phyloP scores from a whole-genome alignment of 371 early-diverging fungal genomes.

The Capniomyces stellatus region DNA sequence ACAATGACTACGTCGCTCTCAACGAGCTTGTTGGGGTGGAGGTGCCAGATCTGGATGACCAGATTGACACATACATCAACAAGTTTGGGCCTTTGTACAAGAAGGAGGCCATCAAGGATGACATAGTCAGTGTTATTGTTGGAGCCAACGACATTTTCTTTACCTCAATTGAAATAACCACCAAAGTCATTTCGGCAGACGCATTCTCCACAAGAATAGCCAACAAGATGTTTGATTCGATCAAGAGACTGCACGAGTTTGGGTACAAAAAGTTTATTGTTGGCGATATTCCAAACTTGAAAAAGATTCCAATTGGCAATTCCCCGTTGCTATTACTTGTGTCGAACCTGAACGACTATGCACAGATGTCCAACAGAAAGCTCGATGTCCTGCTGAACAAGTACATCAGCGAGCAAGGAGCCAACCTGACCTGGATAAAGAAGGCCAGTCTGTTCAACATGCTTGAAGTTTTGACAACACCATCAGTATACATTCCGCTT shows the following conservation, averaged over 20 bases:
- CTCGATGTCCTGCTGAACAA: neutral
- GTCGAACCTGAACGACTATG: neutral
- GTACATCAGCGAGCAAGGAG: neutral
- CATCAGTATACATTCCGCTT: too few species aligned
- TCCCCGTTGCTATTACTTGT: too few species aligned
- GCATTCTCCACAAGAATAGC: slow-evolving; percentile 2
- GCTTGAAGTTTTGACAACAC: too few species aligned
- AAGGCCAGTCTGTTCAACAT: neutral
- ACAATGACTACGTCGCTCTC: too few species aligned
- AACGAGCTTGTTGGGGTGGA: too few species aligned
- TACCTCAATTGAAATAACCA: neutral
- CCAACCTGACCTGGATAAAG: neutral
- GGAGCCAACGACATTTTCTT: slow-evolving; percentile 9
- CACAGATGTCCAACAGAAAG: neutral
- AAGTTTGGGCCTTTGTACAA: neutral
- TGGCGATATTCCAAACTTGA: slow-evolving; percentile 5
- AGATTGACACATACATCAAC: slow-evolving; percentile 3
- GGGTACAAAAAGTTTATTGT: slow-evolving; percentile 9
- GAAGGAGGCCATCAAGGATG: neutral
- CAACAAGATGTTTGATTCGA: neutral
- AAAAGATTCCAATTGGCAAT: slow-evolving; percentile 5
- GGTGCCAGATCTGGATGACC: slow-evolving; percentile 6
- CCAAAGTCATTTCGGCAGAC: neutral
- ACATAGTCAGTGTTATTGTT: slow-evolving; percentile 7
- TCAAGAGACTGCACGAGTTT: slow-evolving; percentile 2